Evolutionary conservation across 1,284 basidiomycete species (phyloP).

Genomic region (Apiotrichum laibachii): DNA sequence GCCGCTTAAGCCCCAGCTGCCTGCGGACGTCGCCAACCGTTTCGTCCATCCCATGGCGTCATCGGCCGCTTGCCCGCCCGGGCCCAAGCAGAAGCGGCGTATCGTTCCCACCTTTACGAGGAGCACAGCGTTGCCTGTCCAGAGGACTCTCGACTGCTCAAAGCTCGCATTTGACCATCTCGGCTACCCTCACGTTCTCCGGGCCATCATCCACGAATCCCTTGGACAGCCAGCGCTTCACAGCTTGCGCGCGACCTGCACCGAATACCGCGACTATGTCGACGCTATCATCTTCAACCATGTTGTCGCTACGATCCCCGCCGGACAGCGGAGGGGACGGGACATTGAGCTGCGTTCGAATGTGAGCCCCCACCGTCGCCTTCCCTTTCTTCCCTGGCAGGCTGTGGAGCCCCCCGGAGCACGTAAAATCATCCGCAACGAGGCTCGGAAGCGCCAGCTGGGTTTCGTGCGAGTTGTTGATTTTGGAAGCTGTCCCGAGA

Average conservation of each 20-base stretch:
- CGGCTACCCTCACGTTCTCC: conserved; percentile 2
- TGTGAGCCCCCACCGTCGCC: background rate
- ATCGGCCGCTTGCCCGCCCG: too few relatives aligned
- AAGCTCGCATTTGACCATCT: background rate
- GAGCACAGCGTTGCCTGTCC: background rate
- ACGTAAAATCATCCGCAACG: background rate
- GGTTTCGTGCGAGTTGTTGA: background rate
- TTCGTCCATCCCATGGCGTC: too few relatives aligned
- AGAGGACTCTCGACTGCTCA: background rate
- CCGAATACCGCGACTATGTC: conserved; percentile 2
- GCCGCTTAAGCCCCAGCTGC: too few relatives aligned
- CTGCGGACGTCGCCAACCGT: too few relatives aligned
- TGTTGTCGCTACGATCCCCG: background rate
- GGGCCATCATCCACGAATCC: background rate
- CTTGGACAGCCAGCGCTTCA: background rate
- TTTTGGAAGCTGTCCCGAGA: background rate
- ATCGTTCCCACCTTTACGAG: background rate
- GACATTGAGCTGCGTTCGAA: conserved; percentile 1
- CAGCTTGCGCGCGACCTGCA: background rate
- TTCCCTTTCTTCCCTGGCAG: conserved; percentile 2
- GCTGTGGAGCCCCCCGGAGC: background rate
- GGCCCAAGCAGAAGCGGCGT: background rate
- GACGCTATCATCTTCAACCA: conserved; percentile 3
- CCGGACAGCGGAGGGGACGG: background rate
- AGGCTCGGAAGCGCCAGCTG: background rate